phyloP scores from a whole-genome alignment of 352 stramenopile species.

The Peronospora destructor region DNA sequence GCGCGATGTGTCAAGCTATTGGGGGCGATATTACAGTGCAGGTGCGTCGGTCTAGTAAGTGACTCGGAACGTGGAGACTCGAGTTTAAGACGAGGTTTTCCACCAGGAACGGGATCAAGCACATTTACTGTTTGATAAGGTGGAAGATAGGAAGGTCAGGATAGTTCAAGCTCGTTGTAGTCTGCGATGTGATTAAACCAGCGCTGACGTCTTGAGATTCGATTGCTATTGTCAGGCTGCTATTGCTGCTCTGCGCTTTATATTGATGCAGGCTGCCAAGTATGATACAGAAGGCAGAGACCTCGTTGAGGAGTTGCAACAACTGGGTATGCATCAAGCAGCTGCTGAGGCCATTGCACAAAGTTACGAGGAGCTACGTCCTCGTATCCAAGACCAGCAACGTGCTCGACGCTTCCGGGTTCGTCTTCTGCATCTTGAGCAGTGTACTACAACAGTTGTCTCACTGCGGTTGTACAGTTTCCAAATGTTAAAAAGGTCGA shows the following conservation, averaged over 20 bases:
- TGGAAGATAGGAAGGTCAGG: conserved; percentile 22
- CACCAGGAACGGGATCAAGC: conserved; percentile 19
- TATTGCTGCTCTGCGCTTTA: conserved; percentile 37
- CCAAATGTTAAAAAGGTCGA: conserved; percentile 24
- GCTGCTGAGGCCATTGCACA: conserved; percentile 21
- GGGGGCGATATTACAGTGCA: conserved; percentile 25
- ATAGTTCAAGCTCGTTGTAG: background rate
- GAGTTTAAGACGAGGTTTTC: background rate
- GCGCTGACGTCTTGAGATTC: background rate
- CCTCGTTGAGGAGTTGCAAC: conserved; percentile 40
- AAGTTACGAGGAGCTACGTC: conserved; percentile 28
- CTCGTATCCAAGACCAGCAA: conserved; percentile 28
- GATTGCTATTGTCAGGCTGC: conserved; percentile 14
- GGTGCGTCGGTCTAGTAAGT: conserved; percentile 5
- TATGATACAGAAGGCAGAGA: conserved; percentile 33
- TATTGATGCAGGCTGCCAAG: conserved; percentile 43
- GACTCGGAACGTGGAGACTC: background rate
- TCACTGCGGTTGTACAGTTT: conserved; percentile 15
- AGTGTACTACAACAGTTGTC: background rate
- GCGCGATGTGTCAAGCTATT: conserved; percentile 22
- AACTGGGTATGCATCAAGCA: conserved; percentile 32
- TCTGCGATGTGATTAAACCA: background rate
- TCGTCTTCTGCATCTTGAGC: background rate
- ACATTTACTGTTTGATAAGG: conserved; percentile 11
- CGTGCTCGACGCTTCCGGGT: conserved; percentile 36